Evolutionary conservation across 352 stramenopile genomes (phyloP), one percentile per base, ranked within the genome.

Genomic region (Phytophthora pseudosyringae): DNA sequence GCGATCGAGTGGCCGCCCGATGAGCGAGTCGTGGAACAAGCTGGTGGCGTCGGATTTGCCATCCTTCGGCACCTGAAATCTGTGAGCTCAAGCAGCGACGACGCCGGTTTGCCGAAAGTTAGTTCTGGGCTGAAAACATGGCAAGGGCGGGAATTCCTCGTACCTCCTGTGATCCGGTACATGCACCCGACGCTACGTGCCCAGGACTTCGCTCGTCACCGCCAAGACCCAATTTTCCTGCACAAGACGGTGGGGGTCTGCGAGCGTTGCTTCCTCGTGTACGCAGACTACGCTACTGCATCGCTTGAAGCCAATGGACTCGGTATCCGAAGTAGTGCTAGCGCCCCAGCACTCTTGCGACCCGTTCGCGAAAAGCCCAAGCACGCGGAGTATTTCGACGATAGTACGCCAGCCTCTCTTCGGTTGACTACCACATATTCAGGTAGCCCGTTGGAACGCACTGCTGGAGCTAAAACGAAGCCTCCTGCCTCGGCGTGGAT

Each of bases 181-280:
- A 63, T 98, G 5, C 93, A 99, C 60, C 94, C 93, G 15, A 92
- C 80, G 12, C 81, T 98, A 32, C 71, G 74, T 0, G 68, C 78
- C 2, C 78, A 90, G 18, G 92, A 96, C 29, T 98, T 98, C 73
- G 66, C 78, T 28, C 80, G 88, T 41, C 97, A 98, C 56, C 87
- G 89, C 10, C 72, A 81, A 52, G 96, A 99, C 56, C 93, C 95
- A 13, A 89, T 98, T 25, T 99, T 98, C 64, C 67, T 98, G 6
- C 95, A 98, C 70, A 98, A 98, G 71, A 89, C 81, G 3, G 88
- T 93, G 4, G 70, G 76, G 2, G 86, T 98, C 0, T 99, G 96
- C 45, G 94, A 98, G 57, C 71, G 67, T 31, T 99, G 95, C 69
- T 99, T 89, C 50, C 78, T 99, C 16, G 87, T 97, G 5, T 99